These are phyloP conservation scores for Alternaria ventricosa DNA, from an alignment of 2,329 filamentous ascomycete species.

Conservation along the genomic window DNA sequence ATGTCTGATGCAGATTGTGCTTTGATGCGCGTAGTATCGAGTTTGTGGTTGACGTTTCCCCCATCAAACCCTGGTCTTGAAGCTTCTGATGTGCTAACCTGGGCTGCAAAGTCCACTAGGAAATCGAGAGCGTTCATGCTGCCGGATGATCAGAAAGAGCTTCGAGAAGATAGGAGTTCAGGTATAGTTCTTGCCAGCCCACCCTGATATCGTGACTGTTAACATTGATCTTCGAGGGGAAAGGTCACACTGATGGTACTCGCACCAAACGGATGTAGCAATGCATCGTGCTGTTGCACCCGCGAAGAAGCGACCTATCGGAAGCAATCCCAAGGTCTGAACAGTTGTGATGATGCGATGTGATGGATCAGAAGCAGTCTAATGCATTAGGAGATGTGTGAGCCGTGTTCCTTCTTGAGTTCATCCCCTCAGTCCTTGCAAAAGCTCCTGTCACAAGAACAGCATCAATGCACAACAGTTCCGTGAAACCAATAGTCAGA, in stretches of 20 bases:
- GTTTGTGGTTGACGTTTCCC: not conserved
- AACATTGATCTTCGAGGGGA: not conserved
- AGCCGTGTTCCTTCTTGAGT: not conserved
- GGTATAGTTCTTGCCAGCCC: not conserved
- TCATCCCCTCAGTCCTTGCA: not conserved
- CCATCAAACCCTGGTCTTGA: not conserved
- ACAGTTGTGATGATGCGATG: not conserved
- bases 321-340: not conserved
- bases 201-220: not conserved
- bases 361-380: not conserved
- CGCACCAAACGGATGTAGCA: constrained; percentile 10
- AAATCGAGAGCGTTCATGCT: constrained; percentile 27
- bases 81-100: not conserved
- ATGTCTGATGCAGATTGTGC: not conserved
- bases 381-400: not conserved
- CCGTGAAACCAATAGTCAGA: not conserved
- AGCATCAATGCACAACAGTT: not conserved
- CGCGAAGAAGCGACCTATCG: not conserved
- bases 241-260: not conserved
- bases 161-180: not conserved
- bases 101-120: constrained; percentile 23
- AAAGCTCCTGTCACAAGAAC: not conserved
- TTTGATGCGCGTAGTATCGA: not conserved
- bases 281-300: not conserved
- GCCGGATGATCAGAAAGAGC: not conserved